Evolutionary conservation across 176 grass and related monocot genomes (phyloP).

Genomic region (Cymbopogon citratus): DNA sequence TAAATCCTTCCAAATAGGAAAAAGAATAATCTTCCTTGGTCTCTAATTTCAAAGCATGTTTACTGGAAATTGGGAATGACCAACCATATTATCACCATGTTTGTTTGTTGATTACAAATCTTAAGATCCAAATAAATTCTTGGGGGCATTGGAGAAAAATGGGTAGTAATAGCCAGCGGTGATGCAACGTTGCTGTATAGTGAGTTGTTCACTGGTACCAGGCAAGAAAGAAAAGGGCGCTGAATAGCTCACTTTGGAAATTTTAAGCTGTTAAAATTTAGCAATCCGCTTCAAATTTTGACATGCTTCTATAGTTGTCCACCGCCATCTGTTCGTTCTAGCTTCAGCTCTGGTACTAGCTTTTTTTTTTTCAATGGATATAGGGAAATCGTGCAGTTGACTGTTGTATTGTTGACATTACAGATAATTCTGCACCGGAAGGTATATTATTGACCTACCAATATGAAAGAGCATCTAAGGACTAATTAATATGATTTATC

Average conservation of each 20-base stretch:
- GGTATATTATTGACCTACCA: not conserved
- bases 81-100: not conserved
- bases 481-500: not conserved
- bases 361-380: not conserved
- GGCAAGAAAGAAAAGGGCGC: not conserved
- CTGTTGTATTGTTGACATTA: not conserved
- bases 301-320: not conserved
- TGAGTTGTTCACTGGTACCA: not conserved
- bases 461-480: not conserved
- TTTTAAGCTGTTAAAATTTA: not conserved
- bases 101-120: not conserved
- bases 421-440: not conserved
- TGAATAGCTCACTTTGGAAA: not conserved
- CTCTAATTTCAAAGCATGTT: not conserved
- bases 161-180: too few relatives aligned
- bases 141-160: not conserved
- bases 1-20: not conserved
- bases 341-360: not conserved
- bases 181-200: not conserved
- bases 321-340: too few relatives aligned
- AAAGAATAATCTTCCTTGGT: not conserved
- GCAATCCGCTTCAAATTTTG: not conserved
- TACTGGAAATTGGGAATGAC: not conserved
- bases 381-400: too few relatives aligned
- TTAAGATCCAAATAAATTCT: not conserved